phyloP scores from a whole-genome alignment of 257 asterid species.

The Thymus quinquecostatus region DNA sequence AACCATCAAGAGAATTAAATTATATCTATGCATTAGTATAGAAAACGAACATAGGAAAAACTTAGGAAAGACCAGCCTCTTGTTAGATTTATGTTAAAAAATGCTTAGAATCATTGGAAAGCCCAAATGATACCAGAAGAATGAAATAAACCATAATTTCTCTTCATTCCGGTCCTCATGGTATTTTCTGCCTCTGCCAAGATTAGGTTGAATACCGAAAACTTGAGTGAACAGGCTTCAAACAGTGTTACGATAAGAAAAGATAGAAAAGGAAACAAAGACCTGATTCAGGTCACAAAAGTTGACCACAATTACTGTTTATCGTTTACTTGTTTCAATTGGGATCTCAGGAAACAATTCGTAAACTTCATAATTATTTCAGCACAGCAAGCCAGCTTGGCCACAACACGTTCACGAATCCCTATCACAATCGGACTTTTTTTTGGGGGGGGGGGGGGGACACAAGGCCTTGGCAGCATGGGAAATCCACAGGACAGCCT shows the following conservation, averaged over 20 bases:
- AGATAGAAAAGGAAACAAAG: neutral
- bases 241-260: neutral
- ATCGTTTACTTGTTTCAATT: neutral
- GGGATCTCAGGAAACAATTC: neutral
- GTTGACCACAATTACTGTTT: slow-evolving; percentile 3
- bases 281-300: neutral
- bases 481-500: too few relatives aligned
- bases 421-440: too few relatives aligned
- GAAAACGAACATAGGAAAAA: neutral
- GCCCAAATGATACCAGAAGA: slow-evolving; percentile 9
- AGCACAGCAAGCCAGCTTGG: too few relatives aligned
- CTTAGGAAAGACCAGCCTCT: slow-evolving; percentile 2
- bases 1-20: neutral
- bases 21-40: neutral
- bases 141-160: slow-evolving; percentile 14
- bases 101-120: slow-evolving; percentile 13
- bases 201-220: slow-evolving; percentile 11
- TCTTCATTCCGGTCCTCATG: slow-evolving; percentile 2
- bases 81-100: neutral
- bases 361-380: too few relatives aligned
- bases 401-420: too few relatives aligned
- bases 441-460: too few relatives aligned
- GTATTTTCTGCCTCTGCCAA: slow-evolving; percentile 12
- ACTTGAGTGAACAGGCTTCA: neutral
- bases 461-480: too few relatives aligned